Conservation (phyloP, 805 yeast species). For the Scheffersomyces stipitis region DNA sequence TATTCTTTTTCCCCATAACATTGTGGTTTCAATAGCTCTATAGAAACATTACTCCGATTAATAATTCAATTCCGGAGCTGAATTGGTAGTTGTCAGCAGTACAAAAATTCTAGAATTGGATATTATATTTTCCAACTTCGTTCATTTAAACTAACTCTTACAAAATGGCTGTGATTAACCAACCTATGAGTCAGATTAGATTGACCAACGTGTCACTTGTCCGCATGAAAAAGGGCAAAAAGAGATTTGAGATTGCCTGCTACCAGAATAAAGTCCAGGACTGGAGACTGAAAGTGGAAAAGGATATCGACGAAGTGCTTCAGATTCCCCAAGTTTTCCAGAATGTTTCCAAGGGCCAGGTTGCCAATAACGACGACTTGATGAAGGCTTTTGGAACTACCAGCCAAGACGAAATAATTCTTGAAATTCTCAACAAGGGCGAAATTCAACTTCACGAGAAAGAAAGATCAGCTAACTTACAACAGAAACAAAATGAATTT, state of each 20-base stretch:
- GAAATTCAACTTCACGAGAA: conserved; percentile 93
- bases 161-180: conserved; percentile 60
- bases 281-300: conserved; percentile 84
- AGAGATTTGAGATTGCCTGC: conserved; percentile 92
- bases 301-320: conserved; percentile 90
- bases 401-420: conserved; percentile 69
- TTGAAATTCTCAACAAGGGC: conserved; percentile 84
- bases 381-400: conserved; percentile 71
- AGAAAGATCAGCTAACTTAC: conserved; percentile 76
- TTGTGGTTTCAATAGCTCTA: too few species aligned
- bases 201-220: conserved; percentile 94
- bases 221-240: conserved; percentile 85
- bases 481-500: conserved; percentile 77
- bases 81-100: too few species aligned
- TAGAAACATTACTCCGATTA: too few species aligned
- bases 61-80: too few species aligned
- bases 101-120: too few species aligned
- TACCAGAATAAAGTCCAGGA: conserved; percentile 97
- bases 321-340: conserved; percentile 94
- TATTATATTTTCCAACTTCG: too few species aligned
- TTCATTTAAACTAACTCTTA: too few species aligned
- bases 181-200: conserved; percentile 85
- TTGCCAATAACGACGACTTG: conserved; percentile 85
- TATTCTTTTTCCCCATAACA: too few species aligned
- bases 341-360: conserved; percentile 92